These are phyloP conservation scores for Nyssa sinensis DNA, from an alignment of 148 eudicot genomes.

Conservation along the genomic window DNA sequence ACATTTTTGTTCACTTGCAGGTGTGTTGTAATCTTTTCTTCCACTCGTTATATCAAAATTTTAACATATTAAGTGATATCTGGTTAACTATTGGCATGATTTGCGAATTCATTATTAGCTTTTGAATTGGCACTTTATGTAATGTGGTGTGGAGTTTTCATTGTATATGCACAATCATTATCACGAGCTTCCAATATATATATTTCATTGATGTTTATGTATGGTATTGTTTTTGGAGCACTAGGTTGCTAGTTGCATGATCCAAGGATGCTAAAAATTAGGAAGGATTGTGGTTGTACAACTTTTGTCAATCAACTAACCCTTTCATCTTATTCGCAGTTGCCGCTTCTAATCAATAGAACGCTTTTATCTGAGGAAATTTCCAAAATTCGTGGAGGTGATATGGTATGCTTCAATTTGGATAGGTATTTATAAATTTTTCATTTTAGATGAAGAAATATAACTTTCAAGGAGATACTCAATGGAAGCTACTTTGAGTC, in stretches of 20 bases:
- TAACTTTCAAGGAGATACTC: background rate
- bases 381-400: conserved; percentile 53
- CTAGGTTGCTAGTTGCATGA: conserved; percentile 11
- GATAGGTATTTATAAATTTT: background rate
- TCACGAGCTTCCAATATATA: background rate
- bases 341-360: conserved; percentile 73
- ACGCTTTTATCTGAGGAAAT: conserved; percentile 57
- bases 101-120: background rate
- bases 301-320: background rate
- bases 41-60: background rate
- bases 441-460: background rate
- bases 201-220: background rate
- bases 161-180: background rate
- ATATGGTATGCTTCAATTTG: conserved; percentile 40
- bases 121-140: conserved; percentile 1
- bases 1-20: conserved; percentile 89
- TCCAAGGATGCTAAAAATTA: background rate
- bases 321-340: conserved; percentile 43
- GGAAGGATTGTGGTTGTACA: background rate
- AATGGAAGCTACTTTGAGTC: background rate
- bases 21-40: conserved; percentile 26
- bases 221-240: conserved; percentile 8
- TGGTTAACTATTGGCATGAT: too few species aligned
- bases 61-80: background rate
- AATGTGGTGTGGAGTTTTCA: background rate